Conservation (phyloP, 257 asterid species). For the Vinca minor region DNA sequence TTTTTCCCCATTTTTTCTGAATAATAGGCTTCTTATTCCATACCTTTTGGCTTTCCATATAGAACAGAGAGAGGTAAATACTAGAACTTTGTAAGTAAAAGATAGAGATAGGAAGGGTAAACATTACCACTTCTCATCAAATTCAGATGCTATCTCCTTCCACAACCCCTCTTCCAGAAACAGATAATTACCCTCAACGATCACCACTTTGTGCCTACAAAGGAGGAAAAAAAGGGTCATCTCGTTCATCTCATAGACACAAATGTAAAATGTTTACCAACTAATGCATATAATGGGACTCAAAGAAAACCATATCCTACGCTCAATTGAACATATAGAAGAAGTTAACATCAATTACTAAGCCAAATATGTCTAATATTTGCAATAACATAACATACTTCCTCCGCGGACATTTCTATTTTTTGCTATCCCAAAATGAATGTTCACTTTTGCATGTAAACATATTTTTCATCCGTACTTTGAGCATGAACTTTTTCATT, state of each 20-base stretch:
- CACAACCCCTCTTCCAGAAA: conserved; percentile 64
- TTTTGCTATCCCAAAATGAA: background rate
- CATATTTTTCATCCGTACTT: too few relatives aligned
- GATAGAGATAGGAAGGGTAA: conserved; percentile 6
- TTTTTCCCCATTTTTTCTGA: too few relatives aligned
- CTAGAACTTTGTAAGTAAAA: background rate
- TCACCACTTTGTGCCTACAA: conserved; percentile 80
- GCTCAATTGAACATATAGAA: background rate
- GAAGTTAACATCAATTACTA: background rate
- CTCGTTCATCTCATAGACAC: too few relatives aligned
- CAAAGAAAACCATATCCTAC: too few relatives aligned
- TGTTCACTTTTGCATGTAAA: background rate
- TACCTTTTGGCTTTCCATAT: background rate
- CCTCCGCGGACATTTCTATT: too few relatives aligned
- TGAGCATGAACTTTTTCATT: background rate
- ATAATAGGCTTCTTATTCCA: too few relatives aligned
- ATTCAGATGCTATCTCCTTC: conserved; percentile 63
- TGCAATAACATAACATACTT: background rate
- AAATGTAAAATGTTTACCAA: too few relatives aligned
- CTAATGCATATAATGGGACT: too few relatives aligned
- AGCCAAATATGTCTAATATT: background rate
- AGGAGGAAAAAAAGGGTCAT: conserved; percentile 14
- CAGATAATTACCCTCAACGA: conserved; percentile 92
- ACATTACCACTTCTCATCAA: conserved; percentile 96
- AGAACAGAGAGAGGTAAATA: background rate